These are phyloP conservation scores for Aspergillus nomiae DNA, from an alignment of 2,329 filamentous ascomycete genomes.

Conservation along the genomic window DNA sequence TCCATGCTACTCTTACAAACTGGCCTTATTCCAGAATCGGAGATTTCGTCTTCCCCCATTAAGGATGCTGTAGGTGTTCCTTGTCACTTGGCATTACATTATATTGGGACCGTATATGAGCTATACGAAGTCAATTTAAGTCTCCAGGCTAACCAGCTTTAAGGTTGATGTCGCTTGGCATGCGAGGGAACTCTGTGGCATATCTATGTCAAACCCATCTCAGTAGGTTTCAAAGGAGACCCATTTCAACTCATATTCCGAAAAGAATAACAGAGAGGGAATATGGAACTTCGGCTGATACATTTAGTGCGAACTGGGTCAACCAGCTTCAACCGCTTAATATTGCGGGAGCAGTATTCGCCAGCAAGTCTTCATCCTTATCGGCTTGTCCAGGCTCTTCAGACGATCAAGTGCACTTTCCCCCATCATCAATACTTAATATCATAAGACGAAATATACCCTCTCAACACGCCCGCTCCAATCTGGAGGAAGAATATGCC, in stretches of 20 bases:
- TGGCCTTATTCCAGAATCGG: background rate
- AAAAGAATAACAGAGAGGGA: background rate
- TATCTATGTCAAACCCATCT: background rate
- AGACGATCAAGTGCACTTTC: background rate
- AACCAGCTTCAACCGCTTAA: background rate
- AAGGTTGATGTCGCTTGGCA: background rate
- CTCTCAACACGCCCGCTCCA: background rate
- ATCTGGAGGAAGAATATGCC: slow-evolving; percentile 2
- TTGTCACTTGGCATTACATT: background rate
- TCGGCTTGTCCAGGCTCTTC: background rate
- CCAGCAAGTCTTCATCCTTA: background rate
- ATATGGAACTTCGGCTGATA: background rate
- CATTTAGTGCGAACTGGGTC: background rate
- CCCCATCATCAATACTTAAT: background rate
- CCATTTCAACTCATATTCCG: no score
- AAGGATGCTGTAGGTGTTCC: background rate
- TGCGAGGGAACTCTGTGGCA: background rate
- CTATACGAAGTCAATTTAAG: background rate
- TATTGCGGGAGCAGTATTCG: background rate
- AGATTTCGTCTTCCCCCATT: background rate
- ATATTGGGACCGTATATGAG: background rate
- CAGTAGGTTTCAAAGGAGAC: background rate
- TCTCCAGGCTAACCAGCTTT: background rate
- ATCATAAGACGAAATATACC: background rate
- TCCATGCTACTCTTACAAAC: slow-evolving; percentile 20